These are phyloP conservation scores for Sarocladium brachiariae DNA, from an alignment of 2,329 filamentous ascomycete genomes.

Conservation along the genomic window DNA sequence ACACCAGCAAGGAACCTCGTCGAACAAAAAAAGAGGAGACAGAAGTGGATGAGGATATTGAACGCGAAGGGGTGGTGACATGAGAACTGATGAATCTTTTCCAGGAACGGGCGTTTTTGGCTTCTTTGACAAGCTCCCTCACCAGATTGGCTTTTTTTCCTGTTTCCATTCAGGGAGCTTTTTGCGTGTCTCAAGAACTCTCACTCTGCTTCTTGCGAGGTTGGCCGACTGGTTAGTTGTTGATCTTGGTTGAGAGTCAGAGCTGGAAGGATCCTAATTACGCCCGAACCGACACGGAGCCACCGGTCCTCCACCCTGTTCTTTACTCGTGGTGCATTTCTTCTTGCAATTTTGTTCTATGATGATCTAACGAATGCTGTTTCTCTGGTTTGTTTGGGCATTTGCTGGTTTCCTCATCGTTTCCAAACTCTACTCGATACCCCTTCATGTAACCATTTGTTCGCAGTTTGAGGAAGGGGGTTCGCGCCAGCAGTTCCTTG, in stretches of 20 bases:
- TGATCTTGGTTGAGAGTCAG: constrained; percentile 5
- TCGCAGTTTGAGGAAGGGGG: constrained; percentile 1
- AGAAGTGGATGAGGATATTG: background rate
- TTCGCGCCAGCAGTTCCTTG: background rate
- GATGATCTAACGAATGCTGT: constrained; percentile 3
- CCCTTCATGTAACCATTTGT: constrained; percentile 9
- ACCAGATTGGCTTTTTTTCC: constrained; percentile 4
- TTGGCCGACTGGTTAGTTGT: constrained; percentile 6
- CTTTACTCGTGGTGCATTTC: background rate
- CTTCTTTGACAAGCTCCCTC: constrained; percentile 5
- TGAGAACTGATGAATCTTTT: constrained; percentile 1
- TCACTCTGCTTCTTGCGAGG: constrained; percentile 8
- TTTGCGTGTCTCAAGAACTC: constrained; percentile 3
- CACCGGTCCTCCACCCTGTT: constrained; percentile 7
- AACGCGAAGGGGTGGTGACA: constrained; percentile 7
- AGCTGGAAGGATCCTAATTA: constrained; percentile 7
- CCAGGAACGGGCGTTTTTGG: constrained; percentile 5
- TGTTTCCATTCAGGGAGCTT: constrained; percentile 10
- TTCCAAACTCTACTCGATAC: constrained; percentile 9
- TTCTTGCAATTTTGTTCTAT: background rate
- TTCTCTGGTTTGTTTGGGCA: constrained; percentile 2
- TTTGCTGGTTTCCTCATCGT: background rate
- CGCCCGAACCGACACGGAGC: background rate
- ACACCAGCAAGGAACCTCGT: constrained; percentile 4
- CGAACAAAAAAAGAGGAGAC: background rate